Evolutionary conservation across 2,329 filamentous ascomycete genomes (phyloP).

Genomic region (Lecanosticta acicola): DNA sequence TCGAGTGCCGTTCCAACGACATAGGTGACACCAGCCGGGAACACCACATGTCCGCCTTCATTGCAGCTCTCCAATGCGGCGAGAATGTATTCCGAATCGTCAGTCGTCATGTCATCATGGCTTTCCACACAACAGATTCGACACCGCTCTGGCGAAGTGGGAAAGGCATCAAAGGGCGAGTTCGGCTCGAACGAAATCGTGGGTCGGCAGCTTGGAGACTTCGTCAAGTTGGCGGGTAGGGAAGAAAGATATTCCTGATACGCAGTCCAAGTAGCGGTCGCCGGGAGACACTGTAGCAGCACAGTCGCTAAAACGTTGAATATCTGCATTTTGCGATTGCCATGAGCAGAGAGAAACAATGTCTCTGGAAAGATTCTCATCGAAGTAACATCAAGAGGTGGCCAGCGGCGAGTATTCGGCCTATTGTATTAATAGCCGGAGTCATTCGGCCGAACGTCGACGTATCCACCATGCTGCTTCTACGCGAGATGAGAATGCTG

Average conservation of each 20-base stretch:
- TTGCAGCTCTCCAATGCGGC: constrained; percentile 56
- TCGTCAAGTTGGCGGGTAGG: constrained; percentile 16
- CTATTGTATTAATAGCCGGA: constrained; percentile 1
- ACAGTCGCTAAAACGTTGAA: neutral
- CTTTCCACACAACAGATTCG: constrained; percentile 38
- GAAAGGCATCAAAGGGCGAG: constrained; percentile 33
- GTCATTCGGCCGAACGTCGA: neutral
- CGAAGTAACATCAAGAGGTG: neutral
- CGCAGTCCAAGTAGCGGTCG: constrained; percentile 26
- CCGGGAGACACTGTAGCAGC: constrained; percentile 18
- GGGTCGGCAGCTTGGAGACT: constrained; percentile 28
- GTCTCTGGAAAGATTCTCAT: neutral
- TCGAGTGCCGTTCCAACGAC: constrained; percentile 60
- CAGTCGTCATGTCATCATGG: constrained; percentile 37
- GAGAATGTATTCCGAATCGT: constrained; percentile 50
- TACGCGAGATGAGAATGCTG: neutral
- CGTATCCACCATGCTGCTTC: too few relatives aligned
- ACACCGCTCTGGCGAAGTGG: constrained; percentile 32
- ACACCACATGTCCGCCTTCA: constrained; percentile 57
- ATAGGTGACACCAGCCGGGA: constrained; percentile 52
- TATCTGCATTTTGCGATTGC: neutral
- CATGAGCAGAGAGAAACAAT: neutral
- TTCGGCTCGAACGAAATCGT: constrained; percentile 33
- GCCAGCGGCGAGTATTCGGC: neutral
- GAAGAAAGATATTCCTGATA: constrained; percentile 25